Evolutionary conservation across 2,329 filamentous ascomycete genomes (phyloP), one percentile per base, ranked within the genome.

Genomic region (Fusarium verrucosum): DNA sequence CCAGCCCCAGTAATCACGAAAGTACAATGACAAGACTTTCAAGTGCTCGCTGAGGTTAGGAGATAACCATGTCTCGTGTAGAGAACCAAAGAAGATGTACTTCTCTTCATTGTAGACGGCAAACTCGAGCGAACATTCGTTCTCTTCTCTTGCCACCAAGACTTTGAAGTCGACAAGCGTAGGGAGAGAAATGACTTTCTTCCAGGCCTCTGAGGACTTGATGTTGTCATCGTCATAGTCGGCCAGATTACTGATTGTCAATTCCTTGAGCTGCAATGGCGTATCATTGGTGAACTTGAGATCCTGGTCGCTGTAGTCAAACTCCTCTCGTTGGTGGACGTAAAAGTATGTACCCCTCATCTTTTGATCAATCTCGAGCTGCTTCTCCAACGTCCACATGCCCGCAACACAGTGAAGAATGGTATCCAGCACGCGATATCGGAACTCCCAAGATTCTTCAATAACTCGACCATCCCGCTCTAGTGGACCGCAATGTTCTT

Each of bases 1-100:
- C 66, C 75, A 81, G 2, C 81, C 77, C 62, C 77, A 82, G 45
- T 76, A 78, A 2, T 75, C 63, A 7, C 55, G 58, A 5, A 69
- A 72, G 57, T 74, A 81, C 1, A 83, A 58, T 0, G 77, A 79
- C 7, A 83, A 70, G n/a, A 78, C 74, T 5, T 65, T 65, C 4
- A 80, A 41, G 7, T 71, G 70, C 3, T 62, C 42, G 0, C 63
- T 28, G 1, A 74, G n/a, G 0, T 40, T 23, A 1, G 61, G 44
- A 0, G 51, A 53, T 1, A 77, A 47, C 73, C 70, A 77, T 1
- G 56, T 59, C 0, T 26, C 23, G 1, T 67, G 68, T 0, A 76
- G n/a, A 5, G 16, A 50, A 0, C 49, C 50, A 11, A 66, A 67
- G 23, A 75, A 65, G 0, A 68, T 53, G 16, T 69, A 68, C 17